A percentile compares a stretch with the other conserved stretches of the same genome.
Conservation (phyloP, 2,329 filamentous ascomycete species). For the Trematosphaeria pertusa region DNA sequence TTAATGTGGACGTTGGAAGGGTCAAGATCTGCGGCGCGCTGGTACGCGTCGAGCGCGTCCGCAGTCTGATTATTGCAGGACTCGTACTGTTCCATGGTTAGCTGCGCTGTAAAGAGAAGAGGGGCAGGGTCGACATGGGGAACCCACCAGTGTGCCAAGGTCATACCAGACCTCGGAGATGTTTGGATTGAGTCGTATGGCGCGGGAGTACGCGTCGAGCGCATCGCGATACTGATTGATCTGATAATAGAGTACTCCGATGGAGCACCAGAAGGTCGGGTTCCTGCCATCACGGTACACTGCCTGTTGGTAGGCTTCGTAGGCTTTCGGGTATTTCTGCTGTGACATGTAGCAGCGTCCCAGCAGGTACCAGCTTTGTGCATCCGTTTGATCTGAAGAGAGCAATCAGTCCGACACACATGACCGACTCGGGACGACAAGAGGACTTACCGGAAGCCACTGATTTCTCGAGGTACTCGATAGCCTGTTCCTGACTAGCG, state of each 20-base stretch:
- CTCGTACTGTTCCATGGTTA: constrained; percentile 72
- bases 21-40: constrained; percentile 91
- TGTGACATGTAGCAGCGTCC: constrained; percentile 99
- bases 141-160: constrained; percentile 86
- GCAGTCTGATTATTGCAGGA: constrained; percentile 99
- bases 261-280: constrained; percentile 99
- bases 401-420: constrained; percentile 23
- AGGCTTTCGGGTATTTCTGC: constrained; percentile 97
- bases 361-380: constrained; percentile 98
- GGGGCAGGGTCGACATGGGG: constrained; percentile 18
- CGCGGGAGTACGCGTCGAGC: constrained; percentile 94
- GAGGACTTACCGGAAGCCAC: constrained; percentile 80
- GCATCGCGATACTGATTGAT: constrained; percentile 99
- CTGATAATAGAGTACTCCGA: constrained; percentile 98
- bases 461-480: constrained; percentile 96
- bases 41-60: constrained; percentile 94
- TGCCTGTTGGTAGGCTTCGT: constrained; percentile 97
- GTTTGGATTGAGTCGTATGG: constrained; percentile 95
- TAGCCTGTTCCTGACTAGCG: constrained; percentile 91
- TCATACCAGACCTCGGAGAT: constrained; percentile 99
- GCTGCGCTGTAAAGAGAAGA: constrained; percentile 1
- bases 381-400: constrained; percentile 81
- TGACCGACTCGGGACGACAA: constrained; percentile 16
- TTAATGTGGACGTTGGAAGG: constrained; percentile 96
- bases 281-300: constrained; percentile 98